Percentiles rank a stretch among this genome's conserved stretches.
Evolutionary conservation across 2,329 filamentous ascomycete genomes (phyloP).

Genomic region (Pseudopithomyces chartarum): DNA sequence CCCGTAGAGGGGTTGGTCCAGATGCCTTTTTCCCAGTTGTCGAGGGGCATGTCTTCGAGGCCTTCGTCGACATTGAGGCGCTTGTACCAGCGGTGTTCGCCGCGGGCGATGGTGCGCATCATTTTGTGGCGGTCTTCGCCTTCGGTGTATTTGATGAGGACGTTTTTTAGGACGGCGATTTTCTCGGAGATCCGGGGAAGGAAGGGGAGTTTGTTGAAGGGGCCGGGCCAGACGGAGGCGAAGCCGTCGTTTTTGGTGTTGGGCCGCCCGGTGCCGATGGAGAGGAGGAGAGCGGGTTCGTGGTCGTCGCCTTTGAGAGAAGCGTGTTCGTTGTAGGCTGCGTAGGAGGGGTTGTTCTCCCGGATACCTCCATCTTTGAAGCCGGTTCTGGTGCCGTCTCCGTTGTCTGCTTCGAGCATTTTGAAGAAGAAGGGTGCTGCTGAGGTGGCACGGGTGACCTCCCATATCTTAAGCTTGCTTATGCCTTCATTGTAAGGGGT

Average conservation of each 20-base stretch:
- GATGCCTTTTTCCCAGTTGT: constrained; percentile 52
- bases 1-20: constrained; percentile 44
- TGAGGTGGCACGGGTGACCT: constrained; percentile 58
- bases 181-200: constrained; percentile 55
- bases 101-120: constrained; percentile 53
- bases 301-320: constrained; percentile 51
- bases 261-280: constrained; percentile 54
- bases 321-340: constrained; percentile 54
- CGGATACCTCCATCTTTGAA: constrained; percentile 59
- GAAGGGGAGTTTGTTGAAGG: constrained; percentile 47
- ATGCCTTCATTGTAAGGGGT: constrained; percentile 55
- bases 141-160: constrained; percentile 59
- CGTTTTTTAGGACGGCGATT: constrained; percentile 55
- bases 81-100: constrained; percentile 58
- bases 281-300: constrained; percentile 52
- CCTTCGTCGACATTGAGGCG: constrained; percentile 54
- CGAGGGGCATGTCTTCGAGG: constrained; percentile 52
- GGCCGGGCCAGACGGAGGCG: constrained; percentile 52
- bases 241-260: constrained; percentile 53
- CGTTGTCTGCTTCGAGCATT: constrained; percentile 52
- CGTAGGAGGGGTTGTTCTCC: constrained; percentile 56
- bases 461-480: constrained; percentile 55
- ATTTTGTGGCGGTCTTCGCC: constrained; percentile 54
- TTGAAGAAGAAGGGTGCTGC: constrained; percentile 60
- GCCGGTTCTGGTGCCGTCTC: constrained; percentile 41